A percentile compares a stretch with the other conserved stretches of the same genome.
Conservation (phyloP, 371 early-diverging fungal genomes). For the Apophysomyces elegans region DNA sequence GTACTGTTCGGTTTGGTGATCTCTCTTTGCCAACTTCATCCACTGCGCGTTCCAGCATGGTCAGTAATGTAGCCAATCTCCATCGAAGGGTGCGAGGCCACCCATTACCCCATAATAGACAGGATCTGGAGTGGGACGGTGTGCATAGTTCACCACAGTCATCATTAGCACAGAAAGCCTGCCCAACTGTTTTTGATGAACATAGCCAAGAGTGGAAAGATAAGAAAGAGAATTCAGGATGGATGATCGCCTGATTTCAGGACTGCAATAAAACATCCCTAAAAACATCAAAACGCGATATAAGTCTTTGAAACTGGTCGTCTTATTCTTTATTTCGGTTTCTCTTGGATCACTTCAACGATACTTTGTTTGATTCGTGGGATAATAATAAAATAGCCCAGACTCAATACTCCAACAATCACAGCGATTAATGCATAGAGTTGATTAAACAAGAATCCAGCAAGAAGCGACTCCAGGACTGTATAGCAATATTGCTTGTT, state of each 20-base stretch:
- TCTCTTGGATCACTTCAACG: background rate
- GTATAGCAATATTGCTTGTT: background rate
- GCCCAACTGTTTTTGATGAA: slow-evolving; percentile 8
- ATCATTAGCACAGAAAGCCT: slow-evolving; percentile 5
- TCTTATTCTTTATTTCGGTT: background rate
- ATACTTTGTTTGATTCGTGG: slow-evolving; percentile 15
- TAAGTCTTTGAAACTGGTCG: too few relatives aligned
- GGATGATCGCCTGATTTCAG: slow-evolving; percentile 28
- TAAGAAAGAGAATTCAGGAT: slow-evolving; percentile 25
- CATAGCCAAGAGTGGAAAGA: slow-evolving; percentile 20
- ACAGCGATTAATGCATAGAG: slow-evolving; percentile 34
- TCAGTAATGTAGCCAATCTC: slow-evolving; percentile 32
- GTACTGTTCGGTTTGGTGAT: slow-evolving; percentile 36
- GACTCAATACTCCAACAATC: slow-evolving; percentile 14
- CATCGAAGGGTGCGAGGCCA: slow-evolving; percentile 49
- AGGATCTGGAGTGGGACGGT: slow-evolving; percentile 58
- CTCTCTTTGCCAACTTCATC: slow-evolving; percentile 20
- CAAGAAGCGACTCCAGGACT: slow-evolving; percentile 36
- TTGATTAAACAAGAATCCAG: slow-evolving; percentile 39
- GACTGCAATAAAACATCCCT: background rate
- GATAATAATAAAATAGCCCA: slow-evolving; percentile 27
- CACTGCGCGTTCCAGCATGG: slow-evolving; percentile 26
- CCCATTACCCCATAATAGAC: slow-evolving; percentile 31
- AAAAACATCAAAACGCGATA: background rate
- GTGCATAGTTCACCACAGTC: slow-evolving; percentile 21